phyloP scores from a whole-genome alignment of 805 yeast genomes.

The Candida chauliodis region DNA sequence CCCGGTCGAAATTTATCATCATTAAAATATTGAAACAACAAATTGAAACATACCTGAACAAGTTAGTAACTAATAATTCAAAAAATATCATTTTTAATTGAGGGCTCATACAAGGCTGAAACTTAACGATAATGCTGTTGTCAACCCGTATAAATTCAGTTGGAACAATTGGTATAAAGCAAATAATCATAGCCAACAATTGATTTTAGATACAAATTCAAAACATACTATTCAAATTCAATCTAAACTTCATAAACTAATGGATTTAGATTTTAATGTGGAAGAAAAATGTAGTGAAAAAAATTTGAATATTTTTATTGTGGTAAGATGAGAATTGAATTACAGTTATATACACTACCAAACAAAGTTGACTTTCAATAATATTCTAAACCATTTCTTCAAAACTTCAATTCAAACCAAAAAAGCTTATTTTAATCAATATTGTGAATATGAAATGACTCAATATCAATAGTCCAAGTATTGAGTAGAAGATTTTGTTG shows the following conservation, averaged over 20 bases:
- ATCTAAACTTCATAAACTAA: constrained; percentile 2
- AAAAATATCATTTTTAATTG: background rate
- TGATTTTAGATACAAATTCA: too few species aligned
- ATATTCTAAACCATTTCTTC: background rate
- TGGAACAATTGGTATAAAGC: constrained; percentile 51
- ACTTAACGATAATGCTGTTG: constrained; percentile 49
- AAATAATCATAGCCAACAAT: constrained; percentile 42
- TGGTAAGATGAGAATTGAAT: background rate
- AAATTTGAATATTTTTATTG: background rate
- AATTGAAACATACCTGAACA: constrained; percentile 11
- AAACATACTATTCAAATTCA: constrained; percentile 7
- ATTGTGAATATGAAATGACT: constrained; percentile 59
- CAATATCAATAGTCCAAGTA: constrained; percentile 40
- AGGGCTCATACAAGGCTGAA: constrained; percentile 52
- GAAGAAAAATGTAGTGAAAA: constrained; percentile 1
- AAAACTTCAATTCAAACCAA: constrained; percentile 33
- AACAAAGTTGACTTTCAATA: background rate
- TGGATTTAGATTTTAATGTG: too few species aligned
- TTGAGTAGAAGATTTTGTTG: constrained; percentile 27
- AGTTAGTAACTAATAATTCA: constrained; percentile 15
- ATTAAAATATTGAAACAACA: constrained; percentile 14
- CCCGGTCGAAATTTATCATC: constrained; percentile 51
- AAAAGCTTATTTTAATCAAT: constrained; percentile 64
- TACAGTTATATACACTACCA: constrained; percentile 9
- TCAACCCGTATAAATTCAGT: constrained; percentile 48